These are phyloP conservation scores for Salicornia ramosissima DNA, from an alignment of 148 eudicot species.

Conservation along the genomic window DNA sequence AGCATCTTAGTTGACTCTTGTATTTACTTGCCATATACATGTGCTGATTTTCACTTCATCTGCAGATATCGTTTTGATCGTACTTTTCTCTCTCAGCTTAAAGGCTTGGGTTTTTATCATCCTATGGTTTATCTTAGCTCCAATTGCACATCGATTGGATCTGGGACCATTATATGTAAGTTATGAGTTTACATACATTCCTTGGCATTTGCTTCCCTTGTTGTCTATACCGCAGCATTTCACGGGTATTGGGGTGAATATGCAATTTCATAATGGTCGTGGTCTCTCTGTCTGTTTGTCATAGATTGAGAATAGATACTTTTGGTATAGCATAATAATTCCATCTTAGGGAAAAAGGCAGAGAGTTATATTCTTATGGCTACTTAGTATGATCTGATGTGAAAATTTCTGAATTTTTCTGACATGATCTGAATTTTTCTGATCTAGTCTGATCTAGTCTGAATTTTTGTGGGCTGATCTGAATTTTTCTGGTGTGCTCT, in stretches of 20 bases:
- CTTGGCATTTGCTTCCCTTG: neutral
- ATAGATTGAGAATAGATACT: too few species aligned
- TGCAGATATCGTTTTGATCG: conserved; percentile 83
- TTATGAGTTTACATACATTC: neutral
- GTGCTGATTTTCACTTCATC: conserved; percentile 28
- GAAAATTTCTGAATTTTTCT: too few species aligned
- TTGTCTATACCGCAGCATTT: neutral
- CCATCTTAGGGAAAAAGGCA: too few species aligned
- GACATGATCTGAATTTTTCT: too few species aligned
- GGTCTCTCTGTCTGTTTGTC: too few species aligned
- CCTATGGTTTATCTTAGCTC: conserved; percentile 88
- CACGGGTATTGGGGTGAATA: neutral
- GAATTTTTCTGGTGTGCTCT: too few species aligned
- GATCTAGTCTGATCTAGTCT: too few species aligned
- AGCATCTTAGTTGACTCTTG: conserved; percentile 23
- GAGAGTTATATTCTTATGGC: too few species aligned
- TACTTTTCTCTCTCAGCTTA: conserved; percentile 76
- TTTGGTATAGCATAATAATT: too few species aligned
- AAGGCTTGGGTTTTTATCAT: conserved; percentile 67
- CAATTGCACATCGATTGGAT: conserved; percentile 77
- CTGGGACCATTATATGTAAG: conserved; percentile 94
- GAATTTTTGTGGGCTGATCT: too few species aligned
- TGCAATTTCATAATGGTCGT: neutral
- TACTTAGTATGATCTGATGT: too few species aligned
- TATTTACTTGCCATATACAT: neutral